phyloP scores from a whole-genome alignment of 2,329 filamentous ascomycete genomes.

The Mycosphaerelloides madeirae region DNA sequence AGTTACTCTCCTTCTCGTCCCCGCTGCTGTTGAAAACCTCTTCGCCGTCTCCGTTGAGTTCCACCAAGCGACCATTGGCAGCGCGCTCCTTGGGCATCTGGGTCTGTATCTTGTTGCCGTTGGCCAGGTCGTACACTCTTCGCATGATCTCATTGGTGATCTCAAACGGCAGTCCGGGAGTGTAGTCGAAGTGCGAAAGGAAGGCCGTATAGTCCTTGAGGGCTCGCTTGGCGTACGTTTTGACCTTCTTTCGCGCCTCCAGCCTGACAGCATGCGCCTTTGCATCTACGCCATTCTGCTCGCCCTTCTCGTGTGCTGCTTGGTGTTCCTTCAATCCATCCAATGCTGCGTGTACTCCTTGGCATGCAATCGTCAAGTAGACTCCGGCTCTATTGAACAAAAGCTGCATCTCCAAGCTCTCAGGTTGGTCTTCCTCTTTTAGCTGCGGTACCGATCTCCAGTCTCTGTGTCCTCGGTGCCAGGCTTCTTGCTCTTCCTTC shows the following conservation, averaged over 20 bases:
- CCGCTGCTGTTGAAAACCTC: conserved; percentile 12
- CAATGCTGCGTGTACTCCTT: conserved; percentile 57
- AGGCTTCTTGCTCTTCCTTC: conserved; percentile 33
- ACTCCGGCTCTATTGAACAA: conserved; percentile 70
- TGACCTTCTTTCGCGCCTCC: conserved; percentile 64
- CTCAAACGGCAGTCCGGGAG: conserved; percentile 61
- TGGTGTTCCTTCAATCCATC: conserved; percentile 40
- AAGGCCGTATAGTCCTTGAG: conserved; percentile 70
- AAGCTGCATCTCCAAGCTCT: conserved; percentile 68
- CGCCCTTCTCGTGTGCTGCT: conserved; percentile 26
- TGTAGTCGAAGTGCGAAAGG: conserved; percentile 71
- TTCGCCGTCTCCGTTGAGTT: conserved; percentile 18
- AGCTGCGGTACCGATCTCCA: conserved; percentile 50
- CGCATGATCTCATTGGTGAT: conserved; percentile 54
- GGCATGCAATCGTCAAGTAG: conserved; percentile 67
- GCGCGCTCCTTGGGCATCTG: conserved; percentile 27
- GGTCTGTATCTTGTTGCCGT: conserved; percentile 36
- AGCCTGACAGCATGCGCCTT: conserved; percentile 46
- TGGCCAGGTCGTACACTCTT: conserved; percentile 54
- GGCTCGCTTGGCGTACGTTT: conserved; percentile 69
- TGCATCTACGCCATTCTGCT: conserved; percentile 42
- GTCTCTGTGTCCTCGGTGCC: conserved; percentile 38
- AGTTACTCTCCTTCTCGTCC: conserved; percentile 18
- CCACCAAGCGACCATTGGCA: conserved; percentile 18
- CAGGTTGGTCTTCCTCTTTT: conserved; percentile 64